Evolutionary conservation across 306 rosid genomes (phyloP).

Genomic region (Cicer chorassanicum): DNA sequence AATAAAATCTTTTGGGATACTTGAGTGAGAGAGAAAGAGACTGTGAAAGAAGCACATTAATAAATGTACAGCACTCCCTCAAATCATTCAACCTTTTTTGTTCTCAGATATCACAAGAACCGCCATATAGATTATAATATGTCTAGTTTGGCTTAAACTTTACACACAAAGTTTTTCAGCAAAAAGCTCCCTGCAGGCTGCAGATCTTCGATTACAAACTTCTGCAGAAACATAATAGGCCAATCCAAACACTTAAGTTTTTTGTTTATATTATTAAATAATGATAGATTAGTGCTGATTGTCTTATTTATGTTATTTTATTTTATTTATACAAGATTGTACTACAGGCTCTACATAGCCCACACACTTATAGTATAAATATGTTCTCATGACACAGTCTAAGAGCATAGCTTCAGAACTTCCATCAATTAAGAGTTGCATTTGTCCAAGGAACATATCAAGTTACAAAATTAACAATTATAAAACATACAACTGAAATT

Average conservation of each 20-base stretch:
- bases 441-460: no score
- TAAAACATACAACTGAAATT: constrained; percentile 28
- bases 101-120: neutral
- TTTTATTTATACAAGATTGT: neutral
- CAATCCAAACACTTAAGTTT: constrained; percentile 3
- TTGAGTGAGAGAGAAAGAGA: constrained; percentile 30
- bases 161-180: no score
- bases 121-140: neutral
- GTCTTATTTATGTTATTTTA: neutral
- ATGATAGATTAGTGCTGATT: neutral
- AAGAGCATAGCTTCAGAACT: constrained; percentile 33
- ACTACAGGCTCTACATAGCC: constrained; percentile 25
- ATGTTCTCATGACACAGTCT: constrained; percentile 30
- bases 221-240: neutral
- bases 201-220: neutral
- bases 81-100: neutral
- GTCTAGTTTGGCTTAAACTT: no score
- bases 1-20: constrained; percentile 26
- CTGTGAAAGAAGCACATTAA: neutral
- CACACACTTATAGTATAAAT: constrained; percentile 16
- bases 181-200: no score
- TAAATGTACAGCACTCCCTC: neutral
- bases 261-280: constrained; percentile 2
- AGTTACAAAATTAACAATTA: constrained; percentile 22
- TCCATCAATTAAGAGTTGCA: constrained; percentile 18